Evolutionary conservation across 805 yeast species (phyloP).

Genomic region (Scheffersomyces coipomensis): DNA sequence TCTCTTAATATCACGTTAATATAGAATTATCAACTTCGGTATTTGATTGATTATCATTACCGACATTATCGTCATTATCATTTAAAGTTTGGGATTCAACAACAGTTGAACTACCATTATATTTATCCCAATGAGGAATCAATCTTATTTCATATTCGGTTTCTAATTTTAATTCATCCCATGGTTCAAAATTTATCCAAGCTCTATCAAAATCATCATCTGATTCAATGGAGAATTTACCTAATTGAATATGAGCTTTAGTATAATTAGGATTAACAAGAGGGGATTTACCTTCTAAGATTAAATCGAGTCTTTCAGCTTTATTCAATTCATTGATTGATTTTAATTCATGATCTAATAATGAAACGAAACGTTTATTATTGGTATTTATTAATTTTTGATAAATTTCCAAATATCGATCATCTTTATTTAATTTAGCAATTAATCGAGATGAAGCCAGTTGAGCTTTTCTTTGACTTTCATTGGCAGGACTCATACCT

Average conservation of each 20-base stretch:
- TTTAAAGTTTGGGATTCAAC: neutral
- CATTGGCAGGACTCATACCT: neutral
- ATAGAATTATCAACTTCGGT: neutral
- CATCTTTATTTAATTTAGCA: conserved; percentile 10
- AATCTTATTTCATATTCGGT: conserved; percentile 38
- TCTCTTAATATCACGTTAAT: neutral
- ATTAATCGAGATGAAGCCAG: neutral
- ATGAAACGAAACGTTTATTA: conserved; percentile 11
- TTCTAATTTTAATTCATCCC: conserved; percentile 42
- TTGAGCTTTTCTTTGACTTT: neutral
- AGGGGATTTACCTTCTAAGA: conserved; percentile 30
- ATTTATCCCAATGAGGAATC: conserved; percentile 19
- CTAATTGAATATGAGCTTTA: conserved; percentile 38
- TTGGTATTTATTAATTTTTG: conserved; percentile 23
- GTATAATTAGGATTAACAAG: conserved; percentile 25
- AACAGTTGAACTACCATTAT: too few relatives aligned
- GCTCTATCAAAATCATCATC: conserved; percentile 44
- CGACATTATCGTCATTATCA: too few relatives aligned
- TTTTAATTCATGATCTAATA: conserved; percentile 24
- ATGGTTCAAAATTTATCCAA: conserved; percentile 45
- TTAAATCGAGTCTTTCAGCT: conserved; percentile 30
- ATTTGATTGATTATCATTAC: neutral
- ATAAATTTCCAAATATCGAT: conserved; percentile 31
- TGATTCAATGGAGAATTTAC: conserved; percentile 31
- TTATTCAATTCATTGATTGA: conserved; percentile 36